A percentile compares a stretch with the other conserved stretches of the same genome.
Conservation (phyloP, 257 asterid genomes). For the Avicennia marina region DNA sequence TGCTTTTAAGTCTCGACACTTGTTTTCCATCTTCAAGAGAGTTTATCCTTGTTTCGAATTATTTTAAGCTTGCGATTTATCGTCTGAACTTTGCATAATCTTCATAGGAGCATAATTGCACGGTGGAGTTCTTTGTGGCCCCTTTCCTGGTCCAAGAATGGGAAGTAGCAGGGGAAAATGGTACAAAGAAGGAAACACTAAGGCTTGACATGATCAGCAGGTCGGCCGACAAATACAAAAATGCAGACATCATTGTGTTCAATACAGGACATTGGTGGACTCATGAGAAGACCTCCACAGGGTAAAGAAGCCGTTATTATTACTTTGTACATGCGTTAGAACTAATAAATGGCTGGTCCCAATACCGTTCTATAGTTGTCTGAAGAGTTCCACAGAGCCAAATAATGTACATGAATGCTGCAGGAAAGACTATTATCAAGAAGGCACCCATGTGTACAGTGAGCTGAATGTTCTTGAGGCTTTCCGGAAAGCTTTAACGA, state of each 20-base stretch:
- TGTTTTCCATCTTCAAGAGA: no score
- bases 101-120: conserved; percentile 51
- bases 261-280: conserved; percentile 93
- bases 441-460: conserved; percentile 56
- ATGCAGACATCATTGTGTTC: conserved; percentile 55
- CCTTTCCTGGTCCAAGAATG: conserved; percentile 77
- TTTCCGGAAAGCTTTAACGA: conserved; percentile 54
- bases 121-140: conserved; percentile 61
- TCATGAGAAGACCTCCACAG: conserved; percentile 69
- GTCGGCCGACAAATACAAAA: conserved; percentile 43
- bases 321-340: no score
- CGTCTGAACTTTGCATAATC: background rate
- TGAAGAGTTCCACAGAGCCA: no score
- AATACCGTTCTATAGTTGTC: no score
- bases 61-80: background rate
- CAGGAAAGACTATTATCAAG: conserved; percentile 76
- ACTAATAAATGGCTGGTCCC: no score
- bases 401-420: no score
- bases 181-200: conserved; percentile 62
- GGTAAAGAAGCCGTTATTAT: conserved; percentile 34
- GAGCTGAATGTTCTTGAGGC: conserved; percentile 55
- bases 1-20: no score
- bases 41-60: background rate
- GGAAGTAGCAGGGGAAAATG: conserved; percentile 36
- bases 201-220: conserved; percentile 53